phyloP scores from a whole-genome alignment of 306 rosid species.

The Ziziphus jujuba region DNA sequence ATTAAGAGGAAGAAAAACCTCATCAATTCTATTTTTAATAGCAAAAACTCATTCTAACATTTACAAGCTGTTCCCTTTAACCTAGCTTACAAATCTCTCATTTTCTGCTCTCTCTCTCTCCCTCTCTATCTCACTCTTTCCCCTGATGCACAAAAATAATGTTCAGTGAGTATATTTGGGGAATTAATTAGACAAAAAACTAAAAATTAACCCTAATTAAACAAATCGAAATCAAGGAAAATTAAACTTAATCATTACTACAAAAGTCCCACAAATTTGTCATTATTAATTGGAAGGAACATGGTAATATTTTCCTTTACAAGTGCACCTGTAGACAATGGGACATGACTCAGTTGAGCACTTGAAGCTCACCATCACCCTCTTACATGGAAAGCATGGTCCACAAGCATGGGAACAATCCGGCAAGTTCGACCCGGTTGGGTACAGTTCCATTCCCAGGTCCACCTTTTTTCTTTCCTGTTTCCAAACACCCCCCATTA shows the following conservation, averaged over 20 bases:
- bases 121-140: too few relatives aligned
- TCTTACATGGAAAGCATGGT: conserved; percentile 88
- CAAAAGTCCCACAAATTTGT: neutral
- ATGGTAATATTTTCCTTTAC: conserved; percentile 89
- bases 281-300: conserved; percentile 71
- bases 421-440: conserved; percentile 78
- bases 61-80: neutral
- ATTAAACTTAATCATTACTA: too few relatives aligned
- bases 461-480: conserved; percentile 33
- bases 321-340: conserved; percentile 73
- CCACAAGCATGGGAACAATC: conserved; percentile 98
- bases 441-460: conserved; percentile 54
- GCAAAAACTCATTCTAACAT: neutral
- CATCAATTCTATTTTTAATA: too few relatives aligned
- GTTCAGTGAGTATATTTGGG: too few relatives aligned
- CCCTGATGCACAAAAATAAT: too few relatives aligned
- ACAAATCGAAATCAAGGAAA: too few relatives aligned
- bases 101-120: too few relatives aligned
- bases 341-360: conserved; percentile 93
- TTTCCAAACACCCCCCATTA: neutral
- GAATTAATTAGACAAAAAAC: too few relatives aligned
- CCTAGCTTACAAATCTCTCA: neutral
- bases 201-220: too few relatives aligned
- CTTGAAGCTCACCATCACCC: conserved; percentile 90
- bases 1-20: too few relatives aligned